phyloP scores from a whole-genome alignment of 176 grass and related monocot genomes.

The Oryza glaberrima region DNA sequence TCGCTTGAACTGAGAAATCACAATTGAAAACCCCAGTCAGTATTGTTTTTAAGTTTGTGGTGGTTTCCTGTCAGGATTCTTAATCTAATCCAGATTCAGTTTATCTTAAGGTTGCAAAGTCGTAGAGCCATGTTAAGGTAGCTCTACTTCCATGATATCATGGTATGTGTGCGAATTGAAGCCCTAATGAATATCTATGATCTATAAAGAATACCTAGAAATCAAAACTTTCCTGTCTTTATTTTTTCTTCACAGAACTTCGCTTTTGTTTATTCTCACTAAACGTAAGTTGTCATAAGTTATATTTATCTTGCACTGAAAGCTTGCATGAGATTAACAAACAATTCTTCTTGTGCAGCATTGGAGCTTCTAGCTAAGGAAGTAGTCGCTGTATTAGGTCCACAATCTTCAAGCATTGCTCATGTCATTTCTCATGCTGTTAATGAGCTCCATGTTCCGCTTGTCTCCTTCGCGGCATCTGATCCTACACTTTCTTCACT shows the following conservation, averaged over 20 bases:
- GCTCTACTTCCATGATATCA: slow-evolving; percentile 22
- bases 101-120: slow-evolving; percentile 3
- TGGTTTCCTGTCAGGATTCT: not conserved
- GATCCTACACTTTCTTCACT: slow-evolving; percentile 78
- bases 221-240: not conserved
- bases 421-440: slow-evolving; percentile 78
- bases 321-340: slow-evolving; percentile 29
- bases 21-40: not conserved
- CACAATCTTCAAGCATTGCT: slow-evolving; percentile 72
- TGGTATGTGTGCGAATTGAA: not conserved
- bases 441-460: slow-evolving; percentile 70
- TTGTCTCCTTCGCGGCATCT: slow-evolving; percentile 68
- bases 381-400: slow-evolving; percentile 61
- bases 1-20: not conserved
- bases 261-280: not conserved
- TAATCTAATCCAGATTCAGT: slow-evolving; percentile 9
- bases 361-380: slow-evolving; percentile 72
- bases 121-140: slow-evolving; percentile 1
- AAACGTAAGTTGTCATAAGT: slow-evolving; percentile 9
- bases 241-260: not conserved
- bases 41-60: not conserved
- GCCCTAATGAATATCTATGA: slow-evolving; percentile 12
- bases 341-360: slow-evolving; percentile 47
- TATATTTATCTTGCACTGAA: not conserved
- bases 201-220: slow-evolving; percentile 5